Base-by-base conservation (phyloP, 164 flowering plant species). In the Euptelea pleiosperma region DNA sequence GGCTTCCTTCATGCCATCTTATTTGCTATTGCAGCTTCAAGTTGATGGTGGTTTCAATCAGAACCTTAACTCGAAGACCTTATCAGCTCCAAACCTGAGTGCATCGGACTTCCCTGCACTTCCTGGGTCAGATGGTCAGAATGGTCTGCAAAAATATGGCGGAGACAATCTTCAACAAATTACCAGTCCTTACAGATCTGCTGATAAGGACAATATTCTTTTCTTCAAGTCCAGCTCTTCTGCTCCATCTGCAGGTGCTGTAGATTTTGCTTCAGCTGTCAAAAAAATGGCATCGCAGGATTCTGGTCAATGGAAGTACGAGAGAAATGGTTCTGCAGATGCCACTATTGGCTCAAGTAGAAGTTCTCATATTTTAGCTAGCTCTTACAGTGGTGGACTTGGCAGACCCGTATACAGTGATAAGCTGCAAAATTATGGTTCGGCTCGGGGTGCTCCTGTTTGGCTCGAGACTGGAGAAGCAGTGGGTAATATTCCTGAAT, bases 401-500 rank as follows among this genome's bases (percentile, higher is more conserved):
- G 85, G 76, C 4, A 84, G 81, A 59, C 71, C 82, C 34, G 39
- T 67, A 8, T 82, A 67, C 69, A 75, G 79, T 57, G 86, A 87
- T 55, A 83, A 78, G 70, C 35, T 72, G 62, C 95, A 84, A 57
- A 81, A 40, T 45, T 80, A 82, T 65, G 77, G 82, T 62, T 67
- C 96, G 52, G 53, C 79, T 66, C 88, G 86, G 35, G 68, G 78
- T 25, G 74, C 87, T 63, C 91, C 99, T 67, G 69, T 69, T 26
- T 94, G 99, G 99, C 90, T 94, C 62, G 98, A 94, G 67, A 94
- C 94, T 52, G 99, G 99, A 58, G 99, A 94, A 58, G 84, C 96
- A 64, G 95, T 91, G 52, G 99, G 99, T 94, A 94, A 86, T 72
- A 33, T 71, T 74, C 44, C 47, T 63, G 24, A 48, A 58, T 66